Evolutionary conservation across 768 basidiomycete species (phyloP).

Genomic region (Amanita pseudoporphyria): DNA sequence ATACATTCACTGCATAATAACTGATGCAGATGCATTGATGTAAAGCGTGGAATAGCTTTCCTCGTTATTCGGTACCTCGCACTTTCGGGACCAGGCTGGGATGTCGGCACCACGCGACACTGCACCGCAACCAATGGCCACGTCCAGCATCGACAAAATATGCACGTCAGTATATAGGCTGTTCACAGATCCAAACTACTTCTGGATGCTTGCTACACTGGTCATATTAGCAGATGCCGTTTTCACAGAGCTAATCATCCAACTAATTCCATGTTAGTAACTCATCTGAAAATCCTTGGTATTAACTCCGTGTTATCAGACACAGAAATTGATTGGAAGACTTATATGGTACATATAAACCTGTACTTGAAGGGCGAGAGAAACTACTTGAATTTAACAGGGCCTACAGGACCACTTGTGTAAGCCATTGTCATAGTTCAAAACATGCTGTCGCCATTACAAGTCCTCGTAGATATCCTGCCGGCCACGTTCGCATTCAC

Average conservation of each 20-base stretch:
- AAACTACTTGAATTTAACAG: conserved; percentile 72
- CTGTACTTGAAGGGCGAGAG: conserved; percentile 73
- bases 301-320: conserved; percentile 37
- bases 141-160: not conserved
- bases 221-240: conserved; percentile 67
- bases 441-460: not conserved
- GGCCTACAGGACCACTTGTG: conserved; percentile 93
- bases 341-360: conserved; percentile 86
- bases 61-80: not conserved
- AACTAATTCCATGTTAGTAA: conserved; percentile 71
- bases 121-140: not conserved
- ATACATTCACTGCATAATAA: conserved; percentile 6
- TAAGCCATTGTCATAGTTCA: conserved; percentile 24
- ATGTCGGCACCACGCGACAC: too few species aligned
- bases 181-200: conserved; percentile 48
- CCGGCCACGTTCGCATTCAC: conserved; percentile 85
- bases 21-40: not conserved
- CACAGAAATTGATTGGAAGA: conserved; percentile 98
- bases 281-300: not conserved
- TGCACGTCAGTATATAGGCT: conserved; percentile 19
- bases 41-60: not conserved
- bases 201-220: conserved; percentile 55
- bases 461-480: conserved; percentile 66
- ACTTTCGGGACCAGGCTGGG: not conserved
- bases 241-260: conserved; percentile 74